Base-by-base conservation (phyloP, 306 rosid species). In the Betula pendula region DNA sequence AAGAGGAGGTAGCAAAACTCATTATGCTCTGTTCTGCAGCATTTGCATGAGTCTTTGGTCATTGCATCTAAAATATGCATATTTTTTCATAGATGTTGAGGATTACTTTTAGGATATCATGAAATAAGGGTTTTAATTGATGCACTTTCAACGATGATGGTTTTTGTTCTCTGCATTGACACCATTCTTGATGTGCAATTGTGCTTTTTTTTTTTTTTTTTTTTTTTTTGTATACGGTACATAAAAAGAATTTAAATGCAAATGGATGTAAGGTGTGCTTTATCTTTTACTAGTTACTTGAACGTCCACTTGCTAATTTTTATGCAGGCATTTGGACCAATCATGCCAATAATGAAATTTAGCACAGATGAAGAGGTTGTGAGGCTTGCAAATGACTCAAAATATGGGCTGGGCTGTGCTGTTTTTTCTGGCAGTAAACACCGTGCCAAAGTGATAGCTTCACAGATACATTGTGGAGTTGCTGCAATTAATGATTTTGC, bases 401-500 rank as follows among this genome's bases (percentile, higher is more conserved):
- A 79, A 73, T 93, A 87, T 75, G 98, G 97, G 69, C 98, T 95
- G 59, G 97, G 99, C 60, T 91, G 96, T 79, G 90, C 97, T 77
- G 97, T 95, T 81, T 95, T 95, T 82, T 92, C 97, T 17, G 98
- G 98, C 74, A 89, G 81, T 77, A 91, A 88, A 81, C 83, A 70
- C 45, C 97, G 88, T 40, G 97, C 97, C 73, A 89, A 74, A 78
- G 92, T 82, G 75, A 89, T 92, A 80, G 90, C 94, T 71, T 88
- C 93, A 13, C 96, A 93, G 87, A 90, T 91, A 83, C 92, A 80
- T 25, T 76, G 91, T 80, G 98, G 96, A 82, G 84, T 80, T 62
- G 98, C 83, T 89, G 96, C 95, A 70, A 75, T 93, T 35, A 93
- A 91, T 47, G 95, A 91, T 84, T 91, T 93, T 58, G 98, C 98